These are phyloP conservation scores for Pelargonium nanum DNA, from an alignment of 345 rosid species.

Conservation along the genomic window DNA sequence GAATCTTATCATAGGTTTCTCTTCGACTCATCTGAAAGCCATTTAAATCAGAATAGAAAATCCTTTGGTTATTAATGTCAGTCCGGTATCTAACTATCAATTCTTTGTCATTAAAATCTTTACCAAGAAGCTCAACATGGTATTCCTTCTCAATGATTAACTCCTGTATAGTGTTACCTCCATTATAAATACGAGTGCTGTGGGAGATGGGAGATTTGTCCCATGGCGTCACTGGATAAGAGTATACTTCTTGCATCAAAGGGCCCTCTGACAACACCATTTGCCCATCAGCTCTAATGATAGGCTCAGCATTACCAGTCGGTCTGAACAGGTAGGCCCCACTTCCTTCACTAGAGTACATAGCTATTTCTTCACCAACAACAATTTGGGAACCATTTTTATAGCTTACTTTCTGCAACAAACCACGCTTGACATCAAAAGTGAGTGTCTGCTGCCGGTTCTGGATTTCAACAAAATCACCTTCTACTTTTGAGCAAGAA, in stretches of 20 bases:
- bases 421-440: constrained; percentile 52
- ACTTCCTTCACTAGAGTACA: constrained; percentile 68
- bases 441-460: constrained; percentile 66
- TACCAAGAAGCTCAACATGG: constrained; percentile 78
- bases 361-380: constrained; percentile 66
- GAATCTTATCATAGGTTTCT: constrained; percentile 90
- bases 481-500: constrained; percentile 59
- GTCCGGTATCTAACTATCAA: constrained; percentile 80
- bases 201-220: constrained; percentile 62
- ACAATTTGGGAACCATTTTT: constrained; percentile 35
- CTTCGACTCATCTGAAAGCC: constrained; percentile 99
- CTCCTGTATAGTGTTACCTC: constrained; percentile 46
- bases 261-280: constrained; percentile 62
- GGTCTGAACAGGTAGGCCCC: constrained; percentile 95
- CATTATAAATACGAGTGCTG: constrained; percentile 64
- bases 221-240: constrained; percentile 72
- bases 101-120: constrained; percentile 63
- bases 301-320: constrained; percentile 57
- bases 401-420: constrained; percentile 49
- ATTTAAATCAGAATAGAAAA: constrained; percentile 84
- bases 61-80: constrained; percentile 46
- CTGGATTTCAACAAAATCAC: constrained; percentile 41
- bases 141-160: constrained; percentile 74
- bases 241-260: constrained; percentile 72
- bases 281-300: constrained; percentile 49